Conservation (phyloP, 768 basidiomycete genomes). For the Suillus ampliporus region DNA sequence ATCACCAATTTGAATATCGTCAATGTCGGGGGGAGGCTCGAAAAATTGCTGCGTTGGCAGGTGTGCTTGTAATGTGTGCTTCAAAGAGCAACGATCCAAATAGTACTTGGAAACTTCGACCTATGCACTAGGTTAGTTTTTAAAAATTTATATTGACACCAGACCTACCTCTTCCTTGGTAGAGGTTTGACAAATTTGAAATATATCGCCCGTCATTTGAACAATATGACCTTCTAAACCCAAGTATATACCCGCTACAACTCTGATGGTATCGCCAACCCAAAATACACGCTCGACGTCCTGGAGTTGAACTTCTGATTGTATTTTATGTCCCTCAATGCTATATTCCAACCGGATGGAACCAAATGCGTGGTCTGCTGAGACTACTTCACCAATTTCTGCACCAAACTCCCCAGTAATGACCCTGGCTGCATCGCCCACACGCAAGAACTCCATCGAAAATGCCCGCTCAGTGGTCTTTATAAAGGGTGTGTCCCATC, state of each 20-base stretch:
- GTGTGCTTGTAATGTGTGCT: neutral
- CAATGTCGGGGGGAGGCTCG: neutral
- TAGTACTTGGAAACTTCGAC: neutral
- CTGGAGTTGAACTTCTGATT: neutral
- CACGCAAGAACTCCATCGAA: no score
- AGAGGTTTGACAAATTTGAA: neutral
- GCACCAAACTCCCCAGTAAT: no score
- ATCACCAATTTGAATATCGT: neutral
- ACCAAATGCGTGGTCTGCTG: no score
- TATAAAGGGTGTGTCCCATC: no score
- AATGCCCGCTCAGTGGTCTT: no score
- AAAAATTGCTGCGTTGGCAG: neutral
- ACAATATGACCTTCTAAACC: neutral
- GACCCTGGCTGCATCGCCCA: no score
- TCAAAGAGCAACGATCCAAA: neutral
- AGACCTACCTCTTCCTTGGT: neutral
- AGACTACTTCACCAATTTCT: no score
- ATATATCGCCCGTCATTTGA: neutral
- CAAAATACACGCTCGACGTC: neutral
- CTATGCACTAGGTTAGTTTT: no score
- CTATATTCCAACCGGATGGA: neutral
- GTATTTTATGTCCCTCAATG: neutral
- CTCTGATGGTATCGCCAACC: neutral
- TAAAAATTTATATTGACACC: no score
- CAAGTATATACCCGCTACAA: neutral